Conservation (phyloP, 805 yeast species). For the Starmera dryadoides region DNA sequence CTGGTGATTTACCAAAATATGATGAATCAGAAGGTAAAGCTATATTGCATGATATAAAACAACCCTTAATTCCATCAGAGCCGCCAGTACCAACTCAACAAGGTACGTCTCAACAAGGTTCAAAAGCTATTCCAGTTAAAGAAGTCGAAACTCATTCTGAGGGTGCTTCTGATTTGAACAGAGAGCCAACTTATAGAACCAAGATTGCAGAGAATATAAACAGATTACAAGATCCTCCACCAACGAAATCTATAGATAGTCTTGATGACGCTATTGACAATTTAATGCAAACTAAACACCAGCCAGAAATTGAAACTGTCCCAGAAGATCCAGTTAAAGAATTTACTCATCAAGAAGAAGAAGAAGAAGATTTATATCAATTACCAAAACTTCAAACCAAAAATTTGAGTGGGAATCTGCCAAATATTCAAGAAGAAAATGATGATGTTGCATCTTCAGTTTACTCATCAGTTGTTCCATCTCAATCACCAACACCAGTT, state of each 20-base stretch:
- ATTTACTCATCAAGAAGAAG: background rate
- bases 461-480: conserved; percentile 16
- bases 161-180: conserved; percentile 4
- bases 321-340: background rate
- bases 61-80: background rate
- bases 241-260: conserved; percentile 7
- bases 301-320: background rate
- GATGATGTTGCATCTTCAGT: conserved; percentile 16
- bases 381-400: background rate
- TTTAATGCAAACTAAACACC: conserved; percentile 1
- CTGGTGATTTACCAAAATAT: background rate
- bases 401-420: background rate
- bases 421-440: background rate
- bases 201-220: conserved; percentile 17
- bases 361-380: background rate
- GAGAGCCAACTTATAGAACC: conserved; percentile 19
- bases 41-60: background rate
- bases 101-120: too few species aligned
- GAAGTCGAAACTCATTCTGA: too few species aligned
- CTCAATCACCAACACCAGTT: conserved; percentile 10
- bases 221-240: conserved; percentile 13
- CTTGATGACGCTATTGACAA: conserved; percentile 9
- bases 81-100: too few species aligned
- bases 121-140: too few species aligned
- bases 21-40: background rate